These are phyloP conservation scores for Medicago truncatula DNA, from an alignment of 306 rosid genomes.

Conservation along the genomic window DNA sequence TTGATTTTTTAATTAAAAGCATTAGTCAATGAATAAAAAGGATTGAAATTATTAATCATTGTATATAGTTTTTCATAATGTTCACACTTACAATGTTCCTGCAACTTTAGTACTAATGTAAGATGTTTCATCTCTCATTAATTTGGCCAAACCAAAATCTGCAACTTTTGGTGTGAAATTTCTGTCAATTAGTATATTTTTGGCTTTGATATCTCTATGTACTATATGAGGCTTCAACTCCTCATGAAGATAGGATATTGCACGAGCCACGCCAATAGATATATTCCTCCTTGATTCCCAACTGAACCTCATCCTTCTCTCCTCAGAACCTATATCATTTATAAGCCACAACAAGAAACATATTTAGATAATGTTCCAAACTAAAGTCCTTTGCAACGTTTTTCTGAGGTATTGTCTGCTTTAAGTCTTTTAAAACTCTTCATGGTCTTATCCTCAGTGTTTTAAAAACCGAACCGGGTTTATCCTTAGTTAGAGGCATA, in stretches of 20 bases:
- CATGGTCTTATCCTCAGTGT: neutral
- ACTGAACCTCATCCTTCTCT: conserved; percentile 61
- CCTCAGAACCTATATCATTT: conserved; percentile 61
- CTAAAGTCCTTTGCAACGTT: neutral
- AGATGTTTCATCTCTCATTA: conserved; percentile 67
- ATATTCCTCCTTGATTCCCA: conserved; percentile 70
- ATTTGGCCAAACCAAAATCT: conserved; percentile 84
- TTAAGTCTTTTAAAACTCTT: no score
- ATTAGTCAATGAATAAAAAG: conserved; percentile 13
- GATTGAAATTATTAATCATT: neutral
- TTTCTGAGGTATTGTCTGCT: no score
- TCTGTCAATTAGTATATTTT: conserved; percentile 83
- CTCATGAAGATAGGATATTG: conserved; percentile 76
- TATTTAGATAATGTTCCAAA: neutral
- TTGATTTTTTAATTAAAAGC: neutral
- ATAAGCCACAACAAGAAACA: conserved; percentile 14
- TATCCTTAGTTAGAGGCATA: no score
- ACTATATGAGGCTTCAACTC: conserved; percentile 74
- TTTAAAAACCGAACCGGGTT: neutral
- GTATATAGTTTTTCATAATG: neutral
- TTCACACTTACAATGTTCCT: conserved; percentile 84
- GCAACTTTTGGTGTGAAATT: conserved; percentile 71
- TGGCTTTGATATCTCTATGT: conserved; percentile 86
- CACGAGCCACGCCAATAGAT: conserved; percentile 79
- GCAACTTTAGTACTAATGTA: conserved; percentile 89